These are phyloP conservation scores for Monilinia aucupariae DNA, from an alignment of 2,329 filamentous ascomycete species.

Conservation along the genomic window DNA sequence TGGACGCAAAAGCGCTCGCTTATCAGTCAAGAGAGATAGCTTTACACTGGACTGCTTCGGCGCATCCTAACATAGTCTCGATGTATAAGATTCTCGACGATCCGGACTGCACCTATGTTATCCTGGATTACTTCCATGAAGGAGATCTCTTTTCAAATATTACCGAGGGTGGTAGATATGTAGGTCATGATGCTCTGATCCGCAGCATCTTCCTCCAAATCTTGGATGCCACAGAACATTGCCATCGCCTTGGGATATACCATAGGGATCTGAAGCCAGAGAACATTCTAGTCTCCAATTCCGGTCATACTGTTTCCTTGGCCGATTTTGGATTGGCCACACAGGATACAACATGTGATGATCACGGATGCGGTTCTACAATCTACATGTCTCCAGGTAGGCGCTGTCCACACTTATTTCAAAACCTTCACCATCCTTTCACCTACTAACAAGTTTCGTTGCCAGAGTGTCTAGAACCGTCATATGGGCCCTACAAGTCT, in stretches of 20 bases:
- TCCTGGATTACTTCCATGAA: conserved; percentile 94
- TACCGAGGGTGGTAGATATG: conserved; percentile 87
- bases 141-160: conserved; percentile 97
- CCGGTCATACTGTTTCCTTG: conserved; percentile 85
- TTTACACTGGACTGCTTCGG: conserved; percentile 82
- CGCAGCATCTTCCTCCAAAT: conserved; percentile 90
- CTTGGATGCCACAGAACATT: conserved; percentile 91
- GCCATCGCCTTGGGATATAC: conserved; percentile 89
- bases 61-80: conserved; percentile 88
- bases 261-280: conserved; percentile 97
- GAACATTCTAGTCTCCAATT: conserved; percentile 89
- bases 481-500: conserved; percentile 75
- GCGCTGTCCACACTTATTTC: conserved; percentile 33
- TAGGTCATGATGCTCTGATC: conserved; percentile 84
- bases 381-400: conserved; percentile 99
- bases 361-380: conserved; percentile 96
- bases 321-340: conserved; percentile 97
- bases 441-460: conserved; percentile 28
- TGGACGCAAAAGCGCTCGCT: conserved; percentile 79
- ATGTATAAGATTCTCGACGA: conserved; percentile 91
- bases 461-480: conserved; percentile 80
- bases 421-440: conserved; percentile 9
- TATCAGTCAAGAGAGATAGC: conserved; percentile 93
- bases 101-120: conserved; percentile 87
- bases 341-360: conserved; percentile 73